Percentiles rank a stretch among this genome's conserved stretches.
phyloP scores from a whole-genome alignment of 306 rosid species.

The Clitoria ternatea region DNA sequence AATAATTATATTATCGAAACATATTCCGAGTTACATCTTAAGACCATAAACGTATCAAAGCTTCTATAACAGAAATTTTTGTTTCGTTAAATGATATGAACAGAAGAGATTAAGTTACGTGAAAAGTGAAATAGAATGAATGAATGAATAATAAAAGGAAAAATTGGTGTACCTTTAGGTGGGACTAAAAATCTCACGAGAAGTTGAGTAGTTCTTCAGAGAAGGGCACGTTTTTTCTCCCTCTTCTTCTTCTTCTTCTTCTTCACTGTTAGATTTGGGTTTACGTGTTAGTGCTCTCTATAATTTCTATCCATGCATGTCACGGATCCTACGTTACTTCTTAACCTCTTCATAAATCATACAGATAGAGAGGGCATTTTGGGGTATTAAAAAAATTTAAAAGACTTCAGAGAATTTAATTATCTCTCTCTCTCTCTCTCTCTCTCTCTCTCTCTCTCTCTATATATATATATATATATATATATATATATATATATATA shows the following conservation, averaged over 20 bases:
- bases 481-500: no score
- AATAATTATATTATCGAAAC: not conserved
- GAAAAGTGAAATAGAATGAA: not conserved
- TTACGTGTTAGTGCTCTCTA: not conserved
- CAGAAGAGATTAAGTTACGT: no score
- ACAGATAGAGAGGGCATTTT: no score
- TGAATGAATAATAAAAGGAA: not conserved
- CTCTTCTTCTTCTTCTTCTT: not conserved
- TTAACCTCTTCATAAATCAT: no score
- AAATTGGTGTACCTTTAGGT: not conserved
- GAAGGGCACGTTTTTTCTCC: no score
- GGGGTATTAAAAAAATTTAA: no score
- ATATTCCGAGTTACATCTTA: not conserved
- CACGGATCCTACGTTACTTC: not conserved
- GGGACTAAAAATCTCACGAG: not conserved
- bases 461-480: no score
- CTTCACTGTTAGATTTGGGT: not conserved
- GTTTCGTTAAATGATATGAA: no score
- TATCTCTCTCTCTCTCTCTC: no score
- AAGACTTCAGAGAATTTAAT: no score
- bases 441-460: no score
- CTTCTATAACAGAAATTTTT: not conserved
- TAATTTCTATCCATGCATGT: not conserved
- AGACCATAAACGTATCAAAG: not conserved
- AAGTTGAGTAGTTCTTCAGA: not conserved